Evolutionary conservation across 768 basidiomycete genomes (phyloP).

Genomic region (Termitomyces sp.): DNA sequence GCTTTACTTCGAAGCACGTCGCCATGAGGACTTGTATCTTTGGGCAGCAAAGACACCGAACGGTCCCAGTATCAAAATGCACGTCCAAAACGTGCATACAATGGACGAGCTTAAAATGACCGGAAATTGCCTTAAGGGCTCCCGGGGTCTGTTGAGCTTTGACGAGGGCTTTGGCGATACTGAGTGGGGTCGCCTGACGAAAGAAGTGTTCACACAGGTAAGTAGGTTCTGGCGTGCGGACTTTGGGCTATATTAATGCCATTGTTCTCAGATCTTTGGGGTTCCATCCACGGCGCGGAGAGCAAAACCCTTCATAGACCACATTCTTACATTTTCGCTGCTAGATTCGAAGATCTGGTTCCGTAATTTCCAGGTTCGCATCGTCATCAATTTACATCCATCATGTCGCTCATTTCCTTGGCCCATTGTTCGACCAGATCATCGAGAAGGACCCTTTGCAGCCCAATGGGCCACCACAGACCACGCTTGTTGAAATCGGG

Average conservation of each 20-base stretch:
- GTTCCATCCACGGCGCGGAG: conserved; percentile 88
- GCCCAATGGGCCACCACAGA: conserved; percentile 81
- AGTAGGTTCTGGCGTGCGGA: conserved; percentile 23
- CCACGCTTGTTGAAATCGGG: conserved; percentile 92
- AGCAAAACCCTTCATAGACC: conserved; percentile 97
- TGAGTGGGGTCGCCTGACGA: conserved; percentile 82
- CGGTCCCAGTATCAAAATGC: conserved; percentile 95
- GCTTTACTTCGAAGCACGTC: conserved; percentile 93
- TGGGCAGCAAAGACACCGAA: conserved; percentile 98
- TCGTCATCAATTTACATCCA: not conserved
- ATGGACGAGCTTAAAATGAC: conserved; percentile 99
- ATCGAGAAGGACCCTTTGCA: conserved; percentile 91
- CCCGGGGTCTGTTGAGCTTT: conserved; percentile 88
- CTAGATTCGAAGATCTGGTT: conserved; percentile 98
- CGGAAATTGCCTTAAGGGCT: conserved; percentile 96
- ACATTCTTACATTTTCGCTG: conserved; percentile 93
- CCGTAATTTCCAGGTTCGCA: conserved; percentile 90
- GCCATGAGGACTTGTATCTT: conserved; percentile 93
- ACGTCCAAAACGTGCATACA: conserved; percentile 97
- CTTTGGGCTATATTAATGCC: not conserved
- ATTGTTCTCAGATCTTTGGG: conserved; percentile 75
- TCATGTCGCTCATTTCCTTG: not conserved
- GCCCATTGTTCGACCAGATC: conserved; percentile 50
- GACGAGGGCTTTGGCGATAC: conserved; percentile 86
- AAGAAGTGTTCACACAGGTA: conserved; percentile 93